A percentile compares a stretch with the other conserved stretches of the same genome.
Conservation (phyloP, 2,329 filamentous ascomycete genomes). For the Huntiella abstrusa region DNA sequence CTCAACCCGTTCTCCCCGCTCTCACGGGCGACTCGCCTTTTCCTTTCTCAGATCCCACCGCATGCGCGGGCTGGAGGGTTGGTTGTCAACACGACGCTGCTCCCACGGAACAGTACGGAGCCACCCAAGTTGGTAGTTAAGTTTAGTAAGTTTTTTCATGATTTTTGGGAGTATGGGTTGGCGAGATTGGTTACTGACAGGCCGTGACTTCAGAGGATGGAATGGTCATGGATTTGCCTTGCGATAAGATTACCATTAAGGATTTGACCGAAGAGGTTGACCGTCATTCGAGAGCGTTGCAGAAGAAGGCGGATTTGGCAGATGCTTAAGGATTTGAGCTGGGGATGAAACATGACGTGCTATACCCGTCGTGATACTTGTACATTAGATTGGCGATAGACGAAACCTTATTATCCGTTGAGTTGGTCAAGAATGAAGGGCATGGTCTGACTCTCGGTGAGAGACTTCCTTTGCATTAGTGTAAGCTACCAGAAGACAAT, state of each 20-base stretch:
- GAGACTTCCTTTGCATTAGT: not conserved
- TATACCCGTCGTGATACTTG: not conserved
- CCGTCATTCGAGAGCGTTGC: constrained; percentile 64
- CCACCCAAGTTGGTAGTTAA: constrained; percentile 55
- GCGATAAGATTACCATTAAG: constrained; percentile 65
- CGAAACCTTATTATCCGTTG: not conserved
- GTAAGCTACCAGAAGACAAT: not conserved
- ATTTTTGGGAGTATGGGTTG: not conserved
- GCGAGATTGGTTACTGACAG: constrained; percentile 12
- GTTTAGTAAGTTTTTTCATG: constrained; percentile 46
- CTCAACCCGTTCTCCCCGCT: constrained; percentile 82
- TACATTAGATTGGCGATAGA: constrained; percentile 4
- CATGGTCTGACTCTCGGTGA: not conserved
- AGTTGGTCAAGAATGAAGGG: not conserved
- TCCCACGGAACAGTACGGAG: constrained; percentile 51
- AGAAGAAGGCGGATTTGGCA: constrained; percentile 63
- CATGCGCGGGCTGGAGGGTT: constrained; percentile 55
- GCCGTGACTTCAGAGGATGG: constrained; percentile 52
- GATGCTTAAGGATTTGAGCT: constrained; percentile 19
- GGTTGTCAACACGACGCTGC: constrained; percentile 57
- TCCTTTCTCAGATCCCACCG: constrained; percentile 69
- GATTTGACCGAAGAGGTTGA: constrained; percentile 79
- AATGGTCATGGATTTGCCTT: constrained; percentile 69
- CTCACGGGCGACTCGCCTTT: constrained; percentile 68
- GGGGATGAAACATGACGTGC: no score